Conservation (phyloP, 75 land plant genomes). For the Pinus tabuliformis region DNA sequence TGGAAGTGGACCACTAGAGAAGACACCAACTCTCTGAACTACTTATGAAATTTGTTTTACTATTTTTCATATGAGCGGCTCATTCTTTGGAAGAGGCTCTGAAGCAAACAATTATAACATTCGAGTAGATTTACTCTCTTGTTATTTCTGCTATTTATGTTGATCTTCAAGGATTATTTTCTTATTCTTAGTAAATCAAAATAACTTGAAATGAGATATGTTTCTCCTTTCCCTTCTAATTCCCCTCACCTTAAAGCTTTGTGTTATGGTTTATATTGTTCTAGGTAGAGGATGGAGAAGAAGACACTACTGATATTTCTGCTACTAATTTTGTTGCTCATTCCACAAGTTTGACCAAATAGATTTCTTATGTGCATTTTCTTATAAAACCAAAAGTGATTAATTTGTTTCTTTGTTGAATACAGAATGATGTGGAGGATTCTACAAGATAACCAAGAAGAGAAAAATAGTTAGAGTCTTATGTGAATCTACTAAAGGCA, state of each 20-base stretch:
- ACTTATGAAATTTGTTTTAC: too few species aligned
- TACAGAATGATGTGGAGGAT: slow-evolving; percentile 10
- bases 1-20: too few species aligned
- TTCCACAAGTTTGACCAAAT: background rate
- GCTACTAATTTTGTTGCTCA: background rate
- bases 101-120: background rate
- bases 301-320: too few species aligned
- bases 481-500: background rate
- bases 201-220: background rate
- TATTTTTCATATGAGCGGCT: too few species aligned
- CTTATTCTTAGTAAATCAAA: background rate
- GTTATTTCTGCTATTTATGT: background rate
- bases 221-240: background rate
- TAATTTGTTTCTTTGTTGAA: background rate
- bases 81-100: background rate
- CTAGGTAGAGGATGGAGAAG: too few species aligned
- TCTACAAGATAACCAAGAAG: background rate
- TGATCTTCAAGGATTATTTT: background rate
- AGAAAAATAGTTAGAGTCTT: background rate
- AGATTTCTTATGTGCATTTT: too few species aligned
- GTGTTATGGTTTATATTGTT: background rate
- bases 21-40: too few species aligned
- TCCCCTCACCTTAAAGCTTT: background rate
- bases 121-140: too few species aligned
- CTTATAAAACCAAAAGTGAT: background rate